phyloP scores from a whole-genome alignment of 305 asterid genomes.

The Fraxinus velutina region DNA sequence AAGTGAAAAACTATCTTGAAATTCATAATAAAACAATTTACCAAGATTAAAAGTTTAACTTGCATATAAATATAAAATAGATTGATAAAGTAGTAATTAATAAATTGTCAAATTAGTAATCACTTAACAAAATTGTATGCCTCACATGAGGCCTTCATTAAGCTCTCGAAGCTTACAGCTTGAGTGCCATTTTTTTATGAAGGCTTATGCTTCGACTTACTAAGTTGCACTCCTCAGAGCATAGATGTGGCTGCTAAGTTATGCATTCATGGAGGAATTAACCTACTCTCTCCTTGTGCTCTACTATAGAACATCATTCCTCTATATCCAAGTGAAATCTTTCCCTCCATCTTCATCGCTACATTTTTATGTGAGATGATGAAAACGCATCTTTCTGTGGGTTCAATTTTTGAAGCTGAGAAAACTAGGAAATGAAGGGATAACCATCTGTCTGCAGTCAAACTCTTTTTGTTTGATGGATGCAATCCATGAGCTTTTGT shows the following conservation, averaged over 20 bases:
- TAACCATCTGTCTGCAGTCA: neutral
- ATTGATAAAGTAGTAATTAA: neutral
- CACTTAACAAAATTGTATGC: neutral
- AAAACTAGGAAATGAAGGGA: neutral
- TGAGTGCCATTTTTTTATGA: neutral
- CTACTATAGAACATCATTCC: neutral
- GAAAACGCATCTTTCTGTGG: neutral
- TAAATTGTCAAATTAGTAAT: neutral
- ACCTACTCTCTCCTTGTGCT: neutral
- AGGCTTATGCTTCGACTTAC: neutral
- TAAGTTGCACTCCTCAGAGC: neutral
- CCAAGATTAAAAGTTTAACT: neutral
- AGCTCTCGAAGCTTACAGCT: neutral
- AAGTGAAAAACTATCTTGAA: neutral
- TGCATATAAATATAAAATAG: neutral
- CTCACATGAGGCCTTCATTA: neutral
- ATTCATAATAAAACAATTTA: neutral
- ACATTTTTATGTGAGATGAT: neutral
- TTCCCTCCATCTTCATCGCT: neutral
- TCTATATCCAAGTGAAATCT: neutral
- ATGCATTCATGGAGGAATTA: neutral
- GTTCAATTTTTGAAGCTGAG: neutral
- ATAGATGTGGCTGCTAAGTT: neutral
- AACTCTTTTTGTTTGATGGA: neutral
- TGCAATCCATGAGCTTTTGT: neutral